Percentiles rank a stretch among this genome's conserved stretches.
Evolutionary conservation across 768 basidiomycete genomes (phyloP).

Genomic region (Paxillus ammoniavirescens): DNA sequence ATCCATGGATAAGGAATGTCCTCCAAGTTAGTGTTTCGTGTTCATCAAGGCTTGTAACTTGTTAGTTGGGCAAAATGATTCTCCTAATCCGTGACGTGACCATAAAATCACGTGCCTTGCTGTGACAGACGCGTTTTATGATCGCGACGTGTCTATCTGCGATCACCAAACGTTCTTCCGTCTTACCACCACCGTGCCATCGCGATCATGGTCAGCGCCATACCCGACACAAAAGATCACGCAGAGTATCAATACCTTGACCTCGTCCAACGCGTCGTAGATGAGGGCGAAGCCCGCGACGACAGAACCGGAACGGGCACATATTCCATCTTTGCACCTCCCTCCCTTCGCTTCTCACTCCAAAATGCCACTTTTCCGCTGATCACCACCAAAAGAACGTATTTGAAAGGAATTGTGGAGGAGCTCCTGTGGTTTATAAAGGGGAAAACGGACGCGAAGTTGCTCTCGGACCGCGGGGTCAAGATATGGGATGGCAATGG

Average conservation of each 20-base stretch:
- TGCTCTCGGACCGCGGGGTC: constrained; percentile 78
- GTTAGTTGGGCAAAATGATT: too few relatives aligned
- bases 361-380: constrained; percentile 74
- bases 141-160: constrained; percentile 7
- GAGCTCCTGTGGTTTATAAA: constrained; percentile 94
- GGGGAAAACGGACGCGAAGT: constrained; percentile 78
- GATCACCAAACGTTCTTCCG: neutral
- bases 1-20: neutral
- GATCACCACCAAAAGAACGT: constrained; percentile 94
- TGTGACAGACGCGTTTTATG: constrained; percentile 11
- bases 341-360: constrained; percentile 86
- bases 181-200: constrained; percentile 1
- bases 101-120: neutral
- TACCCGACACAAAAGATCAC: constrained; percentile 35
- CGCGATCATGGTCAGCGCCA: neutral
- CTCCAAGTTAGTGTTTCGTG: neutral
- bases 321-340: constrained; percentile 88
- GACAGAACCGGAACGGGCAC: constrained; percentile 97
- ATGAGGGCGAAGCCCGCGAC: constrained; percentile 71
- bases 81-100: constrained; percentile 13
- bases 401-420: constrained; percentile 86
- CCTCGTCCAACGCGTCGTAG: constrained; percentile 75
- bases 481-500: constrained; percentile 99
- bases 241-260: constrained; percentile 90
- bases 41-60: neutral